phyloP scores from a whole-genome alignment of 805 yeast species.

The Candida nanaspora region DNA sequence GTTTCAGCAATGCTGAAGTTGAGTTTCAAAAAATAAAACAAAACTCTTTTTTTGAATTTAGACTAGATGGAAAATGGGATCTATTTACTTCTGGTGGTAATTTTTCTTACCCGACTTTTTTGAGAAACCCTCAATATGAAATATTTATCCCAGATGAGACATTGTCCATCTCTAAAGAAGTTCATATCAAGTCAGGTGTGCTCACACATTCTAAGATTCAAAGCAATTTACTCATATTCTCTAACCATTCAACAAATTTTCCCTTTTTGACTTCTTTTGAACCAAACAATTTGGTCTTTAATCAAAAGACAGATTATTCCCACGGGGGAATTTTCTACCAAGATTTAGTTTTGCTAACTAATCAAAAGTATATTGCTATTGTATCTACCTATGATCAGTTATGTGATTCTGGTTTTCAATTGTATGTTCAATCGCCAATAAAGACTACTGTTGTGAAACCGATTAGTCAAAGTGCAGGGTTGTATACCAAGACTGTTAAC shows the following conservation, averaged over 20 bases:
- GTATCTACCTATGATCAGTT: constrained; percentile 34
- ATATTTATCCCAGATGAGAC: constrained; percentile 22
- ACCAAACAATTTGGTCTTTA: constrained; percentile 20
- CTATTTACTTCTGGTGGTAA: constrained; percentile 44
- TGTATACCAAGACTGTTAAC: constrained; percentile 3
- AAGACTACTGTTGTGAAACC: constrained; percentile 3
- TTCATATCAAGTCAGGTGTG: constrained; percentile 9
- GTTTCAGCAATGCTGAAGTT: constrained; percentile 7
- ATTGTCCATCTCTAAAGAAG: constrained; percentile 5
- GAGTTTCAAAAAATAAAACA: constrained; percentile 24
- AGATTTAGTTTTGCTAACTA: constrained; percentile 17
- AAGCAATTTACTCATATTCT: constrained; percentile 39
- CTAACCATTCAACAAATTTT: constrained; percentile 24
- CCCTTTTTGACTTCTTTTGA: constrained; percentile 19
- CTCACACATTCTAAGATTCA: constrained; percentile 18
- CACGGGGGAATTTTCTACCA: constrained; percentile 15
- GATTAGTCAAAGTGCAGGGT: constrained; percentile 7
- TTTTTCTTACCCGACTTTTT: constrained; percentile 38
- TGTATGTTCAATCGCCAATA: constrained; percentile 22
- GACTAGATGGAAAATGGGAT: constrained; percentile 38
- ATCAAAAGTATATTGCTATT: constrained; percentile 37
- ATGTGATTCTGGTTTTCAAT: constrained; percentile 19
- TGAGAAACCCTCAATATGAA: constrained; percentile 50
- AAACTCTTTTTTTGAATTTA: constrained; percentile 13
- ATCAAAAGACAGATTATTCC: constrained; percentile 27